phyloP scores from a whole-genome alignment of 768 basidiomycete species.

The Mycena amicta region DNA sequence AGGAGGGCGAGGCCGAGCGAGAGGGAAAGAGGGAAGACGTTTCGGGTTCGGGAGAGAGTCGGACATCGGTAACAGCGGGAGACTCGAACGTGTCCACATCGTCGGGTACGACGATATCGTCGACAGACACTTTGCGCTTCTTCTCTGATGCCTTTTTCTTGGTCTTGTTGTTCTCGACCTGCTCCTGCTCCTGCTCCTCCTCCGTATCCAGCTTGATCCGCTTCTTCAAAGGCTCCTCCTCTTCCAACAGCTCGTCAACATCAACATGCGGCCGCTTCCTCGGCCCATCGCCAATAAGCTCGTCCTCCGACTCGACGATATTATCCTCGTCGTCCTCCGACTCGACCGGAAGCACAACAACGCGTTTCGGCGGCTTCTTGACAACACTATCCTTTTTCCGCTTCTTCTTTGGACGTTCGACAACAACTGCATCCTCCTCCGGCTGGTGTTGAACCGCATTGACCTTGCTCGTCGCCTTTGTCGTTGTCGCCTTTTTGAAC shows the following conservation, averaged over 20 bases:
- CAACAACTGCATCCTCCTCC: conserved; percentile 39
- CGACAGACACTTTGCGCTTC: conserved; percentile 42
- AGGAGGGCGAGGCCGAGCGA: conserved; percentile 48
- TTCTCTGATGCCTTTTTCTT: conserved; percentile 23
- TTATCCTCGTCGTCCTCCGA: conserved; percentile 54
- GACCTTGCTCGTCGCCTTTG: too few species aligned
- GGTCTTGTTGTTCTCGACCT: conserved; percentile 26
- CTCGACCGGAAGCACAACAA: conserved; percentile 34
- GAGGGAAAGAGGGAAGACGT: conserved; percentile 52
- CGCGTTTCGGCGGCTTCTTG: conserved; percentile 33
- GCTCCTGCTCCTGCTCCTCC: conserved; percentile 33
- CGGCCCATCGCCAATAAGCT: conserved; percentile 1
- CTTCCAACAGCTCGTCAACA: conserved; percentile 28
- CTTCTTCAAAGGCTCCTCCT: conserved; percentile 49
- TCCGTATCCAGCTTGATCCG: conserved; percentile 14
- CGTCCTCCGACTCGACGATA: conserved; percentile 20
- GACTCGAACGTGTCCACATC: conserved; percentile 46
- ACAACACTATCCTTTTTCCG: conserved; percentile 49
- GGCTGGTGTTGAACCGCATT: conserved; percentile 33
- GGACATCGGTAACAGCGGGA: conserved; percentile 54
- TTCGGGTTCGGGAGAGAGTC: conserved; percentile 43
- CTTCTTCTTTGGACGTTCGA: conserved; percentile 59
- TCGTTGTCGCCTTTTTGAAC: conserved; percentile 53
- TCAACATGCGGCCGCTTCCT: conserved; percentile 33
- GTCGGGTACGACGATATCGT: conserved; percentile 55